phyloP scores from a whole-genome alignment of 306 rosid species.

The Trifolium dubium region DNA sequence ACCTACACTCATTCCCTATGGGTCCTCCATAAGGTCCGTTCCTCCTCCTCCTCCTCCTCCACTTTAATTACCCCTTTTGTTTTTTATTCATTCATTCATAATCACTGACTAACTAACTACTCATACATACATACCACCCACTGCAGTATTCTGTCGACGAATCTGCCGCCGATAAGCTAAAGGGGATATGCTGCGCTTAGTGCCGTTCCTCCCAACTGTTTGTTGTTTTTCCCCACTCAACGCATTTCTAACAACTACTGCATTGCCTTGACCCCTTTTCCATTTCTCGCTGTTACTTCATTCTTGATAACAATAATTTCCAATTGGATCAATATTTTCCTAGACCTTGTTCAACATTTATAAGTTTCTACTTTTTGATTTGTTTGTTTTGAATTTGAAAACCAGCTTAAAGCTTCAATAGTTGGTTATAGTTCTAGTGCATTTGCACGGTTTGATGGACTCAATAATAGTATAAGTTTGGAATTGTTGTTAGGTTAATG shows the following conservation, averaged over 20 bases:
- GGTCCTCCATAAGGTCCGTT: constrained; percentile 78
- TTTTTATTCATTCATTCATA: background rate
- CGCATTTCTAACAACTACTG: background rate
- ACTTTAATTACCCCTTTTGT: no score
- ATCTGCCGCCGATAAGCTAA: constrained; percentile 72
- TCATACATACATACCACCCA: no score
- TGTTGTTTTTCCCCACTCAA: constrained; percentile 43
- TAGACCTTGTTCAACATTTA: background rate
- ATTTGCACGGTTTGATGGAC: no score
- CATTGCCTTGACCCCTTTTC: no score
- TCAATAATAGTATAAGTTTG: no score
- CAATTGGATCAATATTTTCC: background rate
- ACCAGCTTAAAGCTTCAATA: no score
- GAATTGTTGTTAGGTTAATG: no score
- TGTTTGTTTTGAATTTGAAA: no score
- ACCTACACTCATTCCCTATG: constrained; percentile 67
- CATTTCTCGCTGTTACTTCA: background rate
- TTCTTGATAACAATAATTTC: background rate
- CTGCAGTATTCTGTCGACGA: constrained; percentile 71
- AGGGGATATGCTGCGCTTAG: constrained; percentile 51
- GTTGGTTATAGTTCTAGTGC: no score
- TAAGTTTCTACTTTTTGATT: background rate
- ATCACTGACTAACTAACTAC: no score
- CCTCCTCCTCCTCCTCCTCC: no score
- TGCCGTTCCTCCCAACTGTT: constrained; percentile 48